A percentile compares a stretch with the other conserved stretches of the same genome.
phyloP scores from a whole-genome alignment of 179 eudicot genomes.

The Beta lomatogona region DNA sequence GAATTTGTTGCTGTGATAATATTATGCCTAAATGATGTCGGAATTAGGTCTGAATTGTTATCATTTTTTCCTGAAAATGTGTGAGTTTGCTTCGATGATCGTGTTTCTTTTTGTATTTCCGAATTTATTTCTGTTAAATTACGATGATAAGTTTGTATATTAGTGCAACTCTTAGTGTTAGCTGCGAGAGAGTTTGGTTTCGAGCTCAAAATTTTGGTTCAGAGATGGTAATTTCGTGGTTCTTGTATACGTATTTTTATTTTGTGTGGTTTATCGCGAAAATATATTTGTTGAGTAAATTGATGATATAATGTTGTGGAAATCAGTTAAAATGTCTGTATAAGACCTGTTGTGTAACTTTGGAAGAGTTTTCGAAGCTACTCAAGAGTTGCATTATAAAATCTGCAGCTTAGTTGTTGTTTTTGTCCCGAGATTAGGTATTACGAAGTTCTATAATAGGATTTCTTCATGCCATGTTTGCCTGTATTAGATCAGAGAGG shows the following conservation, averaged over 20 bases:
- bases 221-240: neutral
- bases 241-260: neutral
- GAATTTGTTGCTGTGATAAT: neutral
- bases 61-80: neutral
- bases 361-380: neutral
- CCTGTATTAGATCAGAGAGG: neutral
- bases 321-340: neutral
- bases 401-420: neutral
- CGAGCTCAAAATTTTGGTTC: no score
- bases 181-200: neutral
- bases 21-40: neutral
- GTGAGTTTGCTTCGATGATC: neutral
- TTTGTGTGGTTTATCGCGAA: no score
- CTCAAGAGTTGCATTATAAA: neutral
- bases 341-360: neutral
- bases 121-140: neutral
- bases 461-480: neutral
- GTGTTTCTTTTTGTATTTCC: neutral
- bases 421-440: neutral
- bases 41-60: neutral
- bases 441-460: neutral
- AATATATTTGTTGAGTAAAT: no score
- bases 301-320: neutral
- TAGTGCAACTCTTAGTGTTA: neutral
- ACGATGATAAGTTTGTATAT: neutral